A percentile compares a stretch with the other conserved stretches of the same genome.
Evolutionary conservation across 192 early-diverging fungal genomes (phyloP).

Genomic region (Rhizophagus clarus): DNA sequence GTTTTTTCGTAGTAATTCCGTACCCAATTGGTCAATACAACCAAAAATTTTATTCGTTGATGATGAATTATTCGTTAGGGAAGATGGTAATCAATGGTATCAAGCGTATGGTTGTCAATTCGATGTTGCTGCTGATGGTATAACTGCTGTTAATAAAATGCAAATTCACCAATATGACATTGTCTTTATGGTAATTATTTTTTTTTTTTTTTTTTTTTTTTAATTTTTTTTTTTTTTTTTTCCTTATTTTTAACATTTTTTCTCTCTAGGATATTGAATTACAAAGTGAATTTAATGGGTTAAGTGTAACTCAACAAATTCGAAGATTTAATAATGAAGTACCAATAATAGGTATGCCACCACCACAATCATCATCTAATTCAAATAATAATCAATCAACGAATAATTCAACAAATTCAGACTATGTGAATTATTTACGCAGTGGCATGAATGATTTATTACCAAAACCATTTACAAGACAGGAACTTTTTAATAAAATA

Average conservation of each 20-base stretch:
- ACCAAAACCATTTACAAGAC: constrained; percentile 64
- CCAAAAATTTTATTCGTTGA: constrained; percentile 68
- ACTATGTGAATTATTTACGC: constrained; percentile 57
- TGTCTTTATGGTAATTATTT: constrained; percentile 61
- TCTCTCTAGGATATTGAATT: constrained; percentile 65
- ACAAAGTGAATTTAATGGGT: constrained; percentile 66
- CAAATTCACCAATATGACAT: constrained; percentile 67
- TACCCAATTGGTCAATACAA: constrained; percentile 47
- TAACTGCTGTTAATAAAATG: constrained; percentile 65
- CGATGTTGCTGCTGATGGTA: constrained; percentile 69
- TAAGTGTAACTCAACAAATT: constrained; percentile 65
- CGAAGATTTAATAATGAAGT: constrained; percentile 68
- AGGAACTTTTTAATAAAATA: constrained; percentile 49
- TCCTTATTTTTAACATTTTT: not conserved
- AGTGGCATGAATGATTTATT: constrained; percentile 75
- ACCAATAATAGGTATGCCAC: constrained; percentile 76
- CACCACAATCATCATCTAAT: constrained; percentile 5
- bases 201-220: not conserved
- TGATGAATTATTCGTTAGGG: constrained; percentile 60
- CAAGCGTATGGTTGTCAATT: constrained; percentile 65
- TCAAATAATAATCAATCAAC: constrained; percentile 23
- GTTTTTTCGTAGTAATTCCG: not conserved
- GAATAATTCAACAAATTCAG: constrained; percentile 55
- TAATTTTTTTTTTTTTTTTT: not conserved
- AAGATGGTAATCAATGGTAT: constrained; percentile 50